Evolutionary conservation across 192 early-diverging fungal genomes (phyloP).

Genomic region (Hyaloraphidium curvatum): DNA sequence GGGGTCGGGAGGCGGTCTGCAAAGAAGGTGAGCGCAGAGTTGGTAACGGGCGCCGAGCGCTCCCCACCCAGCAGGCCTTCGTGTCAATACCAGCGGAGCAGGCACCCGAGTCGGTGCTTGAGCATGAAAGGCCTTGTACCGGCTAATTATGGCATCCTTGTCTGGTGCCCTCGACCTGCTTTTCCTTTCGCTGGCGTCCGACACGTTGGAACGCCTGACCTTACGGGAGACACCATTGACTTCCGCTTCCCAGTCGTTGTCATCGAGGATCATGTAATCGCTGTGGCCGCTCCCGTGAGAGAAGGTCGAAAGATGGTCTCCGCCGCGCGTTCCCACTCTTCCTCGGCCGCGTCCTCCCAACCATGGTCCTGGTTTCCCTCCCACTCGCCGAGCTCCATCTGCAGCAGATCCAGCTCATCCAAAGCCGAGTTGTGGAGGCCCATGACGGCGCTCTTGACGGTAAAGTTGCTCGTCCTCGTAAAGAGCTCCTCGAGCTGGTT

Average conservation of each 20-base stretch:
- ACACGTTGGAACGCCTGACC: neutral
- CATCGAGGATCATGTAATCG: slow-evolving; percentile 62
- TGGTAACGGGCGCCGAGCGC: too few species aligned
- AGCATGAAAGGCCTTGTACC: slow-evolving; percentile 76
- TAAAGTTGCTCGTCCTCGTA: slow-evolving; percentile 74
- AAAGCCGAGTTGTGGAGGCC: slow-evolving; percentile 36
- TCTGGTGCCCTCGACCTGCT: slow-evolving; percentile 16
- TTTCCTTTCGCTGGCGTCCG: slow-evolving; percentile 6
- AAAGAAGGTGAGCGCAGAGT: too few species aligned
- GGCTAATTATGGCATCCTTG: slow-evolving; percentile 49
- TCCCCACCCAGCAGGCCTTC: too few species aligned
- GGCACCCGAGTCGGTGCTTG: too few species aligned
- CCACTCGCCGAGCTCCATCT: slow-evolving; percentile 49
- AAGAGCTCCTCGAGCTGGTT: slow-evolving; percentile 82
- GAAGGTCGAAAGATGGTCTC: too few species aligned
- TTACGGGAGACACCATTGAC: slow-evolving; percentile 14
- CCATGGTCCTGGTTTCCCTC: too few species aligned
- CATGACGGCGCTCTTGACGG: slow-evolving; percentile 38
- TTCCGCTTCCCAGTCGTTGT: slow-evolving; percentile 64
- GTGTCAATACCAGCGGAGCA: too few species aligned
- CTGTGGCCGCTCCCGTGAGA: too few species aligned
- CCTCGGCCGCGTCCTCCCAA: too few species aligned
- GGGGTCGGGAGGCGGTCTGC: slow-evolving; percentile 66
- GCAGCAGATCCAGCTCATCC: slow-evolving; percentile 59
- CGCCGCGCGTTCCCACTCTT: too few species aligned